Evolutionary conservation across 371 early-diverging fungal species (phyloP).

Genomic region (Mucor lusitanicus): DNA sequence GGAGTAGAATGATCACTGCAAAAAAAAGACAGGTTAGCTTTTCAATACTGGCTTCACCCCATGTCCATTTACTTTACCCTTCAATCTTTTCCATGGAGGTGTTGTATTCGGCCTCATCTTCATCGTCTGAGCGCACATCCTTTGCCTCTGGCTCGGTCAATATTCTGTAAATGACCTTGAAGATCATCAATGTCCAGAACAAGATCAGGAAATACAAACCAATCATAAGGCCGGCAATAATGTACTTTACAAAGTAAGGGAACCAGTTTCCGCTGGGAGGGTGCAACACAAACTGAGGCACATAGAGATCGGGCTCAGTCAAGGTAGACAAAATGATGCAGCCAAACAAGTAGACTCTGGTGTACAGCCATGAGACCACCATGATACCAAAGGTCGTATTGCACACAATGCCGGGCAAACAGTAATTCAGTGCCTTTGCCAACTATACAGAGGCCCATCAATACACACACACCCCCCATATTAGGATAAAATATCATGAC

Average conservation of each 20-base stretch:
- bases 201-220: slow-evolving; percentile 50
- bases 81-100: slow-evolving; percentile 27
- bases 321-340: slow-evolving; percentile 49
- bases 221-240: slow-evolving; percentile 48
- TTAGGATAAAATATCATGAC: slow-evolving; percentile 21
- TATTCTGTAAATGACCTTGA: slow-evolving; percentile 61
- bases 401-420: slow-evolving; percentile 46
- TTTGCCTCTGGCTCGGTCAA: slow-evolving; percentile 57
- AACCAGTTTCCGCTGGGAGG: slow-evolving; percentile 51
- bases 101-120: slow-evolving; percentile 36
- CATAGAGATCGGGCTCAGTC: slow-evolving; percentile 48
- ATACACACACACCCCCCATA: not conserved
- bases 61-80: slow-evolving; percentile 12
- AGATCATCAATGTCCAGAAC: slow-evolving; percentile 67
- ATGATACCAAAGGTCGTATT: slow-evolving; percentile 65
- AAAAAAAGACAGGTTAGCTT: not conserved
- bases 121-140: slow-evolving; percentile 68
- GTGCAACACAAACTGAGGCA: slow-evolving; percentile 40
- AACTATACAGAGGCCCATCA: slow-evolving; percentile 31
- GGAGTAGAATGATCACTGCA: slow-evolving; percentile 28
- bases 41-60: too few relatives aligned
- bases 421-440: slow-evolving; percentile 61
- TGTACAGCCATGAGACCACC: slow-evolving; percentile 69
- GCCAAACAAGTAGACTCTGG: slow-evolving; percentile 65
- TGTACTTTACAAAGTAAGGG: slow-evolving; percentile 49